Evolutionary conservation across 148 eudicot genomes (phyloP), one percentile per base, ranked within the genome.

Genomic region (Diospyros kaki): DNA sequence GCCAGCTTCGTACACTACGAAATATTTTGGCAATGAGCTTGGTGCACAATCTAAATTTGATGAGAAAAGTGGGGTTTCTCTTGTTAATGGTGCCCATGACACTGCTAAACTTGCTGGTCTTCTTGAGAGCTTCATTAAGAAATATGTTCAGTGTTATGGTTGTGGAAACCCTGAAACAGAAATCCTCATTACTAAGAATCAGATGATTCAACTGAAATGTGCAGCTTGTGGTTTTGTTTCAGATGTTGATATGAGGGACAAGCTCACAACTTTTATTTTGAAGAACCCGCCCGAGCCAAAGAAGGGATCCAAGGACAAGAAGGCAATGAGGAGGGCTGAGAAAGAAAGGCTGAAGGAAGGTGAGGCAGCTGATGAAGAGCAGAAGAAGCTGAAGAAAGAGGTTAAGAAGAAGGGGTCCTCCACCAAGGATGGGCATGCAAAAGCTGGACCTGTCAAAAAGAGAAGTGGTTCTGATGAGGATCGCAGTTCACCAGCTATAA

Each of bases 131-230:
- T 92, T 92, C 77, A 92, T 92, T 72, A 92, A 92, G 86, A 92
- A 90, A 61, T 92, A 87, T 73, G 97, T 92, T 38, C 97, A 90
- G 80, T 90, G 97, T 53, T 90, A 92, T 79, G 94, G 94, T 15
- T 92, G 97, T 80, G 97, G 97, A 41, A 92, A 92, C 67, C 97
- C 97, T 1, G 97, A 92, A 82, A 92, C 97, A 2, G 97, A 92
- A 75, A 72, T 92, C 58, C 28, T 92, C 50, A 92, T 92, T 54
- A 87, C 97, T 0, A 92, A 92, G 79, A 85, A 72, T 54, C 97
- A 90, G 81, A 90, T 90, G 92, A 42, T 92, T 66, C 83, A 82
- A 61, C 81, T 92, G 39, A 92, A 90, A 70, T 92, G 97, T 79
- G 91, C 91, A 68, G 94, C 97, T 0, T 92, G 97, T 78, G 97